Conservation (phyloP, 768 basidiomycete species). For the Lyophyllum semitale region DNA sequence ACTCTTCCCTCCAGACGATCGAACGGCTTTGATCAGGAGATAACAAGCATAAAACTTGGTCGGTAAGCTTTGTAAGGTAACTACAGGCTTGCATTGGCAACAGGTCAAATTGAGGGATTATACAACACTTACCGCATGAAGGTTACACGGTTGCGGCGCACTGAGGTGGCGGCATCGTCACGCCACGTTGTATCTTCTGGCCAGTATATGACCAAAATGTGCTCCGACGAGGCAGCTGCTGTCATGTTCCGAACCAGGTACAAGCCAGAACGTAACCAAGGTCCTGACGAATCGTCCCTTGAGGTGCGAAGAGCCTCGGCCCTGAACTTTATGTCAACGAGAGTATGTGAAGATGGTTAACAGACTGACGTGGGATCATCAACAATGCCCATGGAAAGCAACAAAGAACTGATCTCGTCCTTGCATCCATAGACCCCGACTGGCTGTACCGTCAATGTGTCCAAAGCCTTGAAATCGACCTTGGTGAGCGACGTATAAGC, state of each 20-base stretch:
- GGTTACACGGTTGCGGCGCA: slow-evolving; percentile 54
- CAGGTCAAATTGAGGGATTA: not conserved
- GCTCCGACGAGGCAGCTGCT: slow-evolving; percentile 10
- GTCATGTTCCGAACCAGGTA: slow-evolving; percentile 38
- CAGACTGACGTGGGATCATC: slow-evolving; percentile 40
- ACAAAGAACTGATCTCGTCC: slow-evolving; percentile 47
- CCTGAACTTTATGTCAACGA: slow-evolving; percentile 7
- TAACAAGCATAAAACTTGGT: slow-evolving; percentile 54
- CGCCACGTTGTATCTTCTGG: slow-evolving; percentile 63
- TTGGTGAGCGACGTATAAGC: slow-evolving; percentile 56
- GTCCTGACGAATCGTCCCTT: slow-evolving; percentile 18
- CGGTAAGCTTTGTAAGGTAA: slow-evolving; percentile 60
- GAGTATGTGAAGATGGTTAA: not conserved
- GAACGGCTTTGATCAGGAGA: slow-evolving; percentile 46
- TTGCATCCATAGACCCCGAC: slow-evolving; percentile 62
- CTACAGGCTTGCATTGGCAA: slow-evolving; percentile 26
- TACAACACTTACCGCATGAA: slow-evolving; percentile 54
- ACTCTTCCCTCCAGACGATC: slow-evolving; percentile 44
- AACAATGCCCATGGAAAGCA: slow-evolving; percentile 36
- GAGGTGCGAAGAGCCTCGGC: slow-evolving; percentile 17
- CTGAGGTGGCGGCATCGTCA: slow-evolving; percentile 44
- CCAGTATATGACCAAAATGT: slow-evolving; percentile 59
- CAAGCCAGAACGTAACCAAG: slow-evolving; percentile 49
- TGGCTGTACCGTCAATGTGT: slow-evolving; percentile 45
- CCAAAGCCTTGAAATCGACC: slow-evolving; percentile 57